Conservation (phyloP, 805 yeast genomes). For the Metschnikowia dekortorum region DNA sequence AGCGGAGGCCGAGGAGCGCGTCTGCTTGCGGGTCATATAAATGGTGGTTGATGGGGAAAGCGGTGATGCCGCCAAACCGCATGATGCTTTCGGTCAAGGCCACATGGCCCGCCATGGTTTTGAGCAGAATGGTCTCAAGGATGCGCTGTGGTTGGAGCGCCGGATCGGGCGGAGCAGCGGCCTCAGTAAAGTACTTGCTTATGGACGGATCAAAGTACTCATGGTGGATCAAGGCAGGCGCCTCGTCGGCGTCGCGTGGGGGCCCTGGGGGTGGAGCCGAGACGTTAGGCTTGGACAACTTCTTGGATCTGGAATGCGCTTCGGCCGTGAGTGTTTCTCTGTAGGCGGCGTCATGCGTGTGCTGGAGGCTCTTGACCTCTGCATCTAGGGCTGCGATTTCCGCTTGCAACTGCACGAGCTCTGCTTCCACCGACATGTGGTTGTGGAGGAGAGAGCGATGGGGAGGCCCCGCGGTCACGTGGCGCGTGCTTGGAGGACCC, state of each 20-base stretch:
- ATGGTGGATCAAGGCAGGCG: slow-evolving; percentile 15
- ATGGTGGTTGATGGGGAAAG: slow-evolving; percentile 44
- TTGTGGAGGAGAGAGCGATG: background rate
- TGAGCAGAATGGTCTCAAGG: slow-evolving; percentile 9
- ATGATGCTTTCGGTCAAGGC: slow-evolving; percentile 42
- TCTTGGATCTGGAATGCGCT: slow-evolving; percentile 10
- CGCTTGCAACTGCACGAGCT: slow-evolving; percentile 7
- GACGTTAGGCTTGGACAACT: slow-evolving; percentile 8
- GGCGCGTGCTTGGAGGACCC: too few relatives aligned
- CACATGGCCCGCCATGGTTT: slow-evolving; percentile 9
- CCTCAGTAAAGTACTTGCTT: slow-evolving; percentile 11
- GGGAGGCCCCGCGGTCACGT: background rate
- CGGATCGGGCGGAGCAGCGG: background rate
- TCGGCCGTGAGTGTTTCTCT: slow-evolving; percentile 14
- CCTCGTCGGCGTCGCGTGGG: slow-evolving; percentile 10
- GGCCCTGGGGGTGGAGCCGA: background rate
- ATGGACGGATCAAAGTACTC: slow-evolving; percentile 17
- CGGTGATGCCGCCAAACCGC: slow-evolving; percentile 48
- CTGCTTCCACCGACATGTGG: slow-evolving; percentile 9
- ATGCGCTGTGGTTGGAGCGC: background rate
- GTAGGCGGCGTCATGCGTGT: slow-evolving; percentile 8
- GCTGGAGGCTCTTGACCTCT: slow-evolving; percentile 11
- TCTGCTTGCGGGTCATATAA: slow-evolving; percentile 24
- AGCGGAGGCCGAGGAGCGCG: slow-evolving; percentile 45
- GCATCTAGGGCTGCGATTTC: slow-evolving; percentile 12